Conservation (phyloP, 225 moss, liverwort and hornwort genomes). For the Polytrichum commune region DNA sequence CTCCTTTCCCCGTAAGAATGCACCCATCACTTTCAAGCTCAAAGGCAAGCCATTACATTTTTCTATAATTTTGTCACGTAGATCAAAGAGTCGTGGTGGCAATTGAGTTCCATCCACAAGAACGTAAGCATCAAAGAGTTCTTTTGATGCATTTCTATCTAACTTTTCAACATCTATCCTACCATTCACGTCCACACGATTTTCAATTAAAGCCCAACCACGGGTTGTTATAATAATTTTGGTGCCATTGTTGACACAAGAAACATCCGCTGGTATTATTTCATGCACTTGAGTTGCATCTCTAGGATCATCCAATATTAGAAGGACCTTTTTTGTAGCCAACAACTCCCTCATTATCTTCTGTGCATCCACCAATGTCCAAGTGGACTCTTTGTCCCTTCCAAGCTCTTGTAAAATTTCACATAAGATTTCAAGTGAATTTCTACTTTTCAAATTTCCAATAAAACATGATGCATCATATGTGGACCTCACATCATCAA, state of each 20-base stretch:
- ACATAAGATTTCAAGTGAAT: background rate
- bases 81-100: background rate
- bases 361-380: background rate
- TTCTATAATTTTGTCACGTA: background rate
- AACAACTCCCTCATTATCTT: background rate
- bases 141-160: background rate
- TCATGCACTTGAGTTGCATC: background rate
- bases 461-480: background rate
- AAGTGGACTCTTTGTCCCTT: background rate
- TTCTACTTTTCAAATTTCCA: background rate
- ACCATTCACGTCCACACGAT: background rate
- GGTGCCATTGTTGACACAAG: background rate
- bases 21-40: constrained; percentile 1
- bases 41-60: background rate
- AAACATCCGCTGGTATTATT: background rate
- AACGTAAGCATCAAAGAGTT: background rate
- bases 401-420: background rate
- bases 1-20: background rate
- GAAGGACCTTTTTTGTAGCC: background rate
- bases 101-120: background rate
- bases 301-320: background rate
- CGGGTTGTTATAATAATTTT: background rate
- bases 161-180: background rate
- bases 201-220: background rate
- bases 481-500: background rate